phyloP scores from a whole-genome alignment of 495 filamentous ascomycete genomes.

The Neurospora sp. region DNA sequence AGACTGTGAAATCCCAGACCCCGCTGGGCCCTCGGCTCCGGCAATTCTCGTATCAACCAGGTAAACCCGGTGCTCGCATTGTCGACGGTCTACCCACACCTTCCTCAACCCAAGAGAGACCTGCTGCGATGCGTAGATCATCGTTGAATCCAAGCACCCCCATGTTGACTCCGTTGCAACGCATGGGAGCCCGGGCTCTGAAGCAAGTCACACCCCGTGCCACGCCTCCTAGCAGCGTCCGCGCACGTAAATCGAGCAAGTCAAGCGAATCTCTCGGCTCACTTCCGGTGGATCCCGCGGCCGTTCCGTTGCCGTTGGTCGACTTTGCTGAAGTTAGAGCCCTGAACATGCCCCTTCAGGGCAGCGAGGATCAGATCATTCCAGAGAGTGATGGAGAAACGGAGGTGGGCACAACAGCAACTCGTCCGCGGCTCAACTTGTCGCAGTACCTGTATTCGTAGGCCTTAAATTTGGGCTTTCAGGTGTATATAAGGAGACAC shows the following conservation, averaged over 20 bases:
- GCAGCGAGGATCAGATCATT: conserved; percentile 69
- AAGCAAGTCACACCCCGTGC: conserved; percentile 19
- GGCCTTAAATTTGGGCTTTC: neutral
- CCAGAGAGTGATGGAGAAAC: conserved; percentile 58
- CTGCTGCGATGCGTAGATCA: conserved; percentile 16
- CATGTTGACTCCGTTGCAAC: conserved; percentile 35
- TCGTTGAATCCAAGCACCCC: conserved; percentile 13
- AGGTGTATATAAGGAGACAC: neutral
- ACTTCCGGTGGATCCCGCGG: conserved; percentile 29
- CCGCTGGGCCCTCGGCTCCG: conserved; percentile 7
- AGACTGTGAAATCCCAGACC: conserved; percentile 4
- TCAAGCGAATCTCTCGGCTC: conserved; percentile 12
- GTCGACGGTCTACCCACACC: conserved; percentile 23
- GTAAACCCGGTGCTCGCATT: conserved; percentile 10
- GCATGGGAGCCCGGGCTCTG: conserved; percentile 33
- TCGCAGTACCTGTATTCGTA: conserved; percentile 45
- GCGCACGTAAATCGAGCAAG: conserved; percentile 24
- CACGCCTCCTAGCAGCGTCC: conserved; percentile 22
- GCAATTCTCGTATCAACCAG: conserved; percentile 16
- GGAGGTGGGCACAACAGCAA: conserved; percentile 22
- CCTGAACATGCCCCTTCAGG: conserved; percentile 29
- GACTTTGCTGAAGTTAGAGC: conserved; percentile 30
- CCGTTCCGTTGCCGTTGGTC: conserved; percentile 31
- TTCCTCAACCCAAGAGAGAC: conserved; percentile 18
- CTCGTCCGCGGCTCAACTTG: conserved; percentile 34